These are phyloP conservation scores for Fusarium protoensiforme DNA, from an alignment of 2,329 filamentous ascomycete genomes.

Conservation along the genomic window DNA sequence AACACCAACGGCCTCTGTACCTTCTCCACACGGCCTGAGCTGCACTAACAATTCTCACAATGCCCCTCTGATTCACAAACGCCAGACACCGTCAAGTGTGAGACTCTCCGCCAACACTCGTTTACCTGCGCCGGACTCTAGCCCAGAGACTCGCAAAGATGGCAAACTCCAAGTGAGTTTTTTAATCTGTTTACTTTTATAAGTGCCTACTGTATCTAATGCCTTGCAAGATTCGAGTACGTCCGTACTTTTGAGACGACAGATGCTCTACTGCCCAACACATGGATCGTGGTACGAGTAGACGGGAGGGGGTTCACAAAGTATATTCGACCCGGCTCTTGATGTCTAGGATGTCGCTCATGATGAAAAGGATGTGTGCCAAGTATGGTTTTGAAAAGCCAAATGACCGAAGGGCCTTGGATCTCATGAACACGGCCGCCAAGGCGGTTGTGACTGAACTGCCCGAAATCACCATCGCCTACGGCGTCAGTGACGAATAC, in stretches of 20 bases:
- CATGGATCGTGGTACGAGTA: constrained; percentile 94
- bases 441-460: constrained; percentile 84
- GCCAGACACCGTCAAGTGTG: constrained; percentile 17
- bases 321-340: constrained; percentile 58
- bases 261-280: constrained; percentile 85
- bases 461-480: constrained; percentile 86
- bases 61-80: constrained; percentile 34
- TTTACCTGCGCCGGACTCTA: background rate
- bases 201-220: constrained; percentile 22
- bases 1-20: constrained; percentile 12
- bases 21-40: constrained; percentile 19
- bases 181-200: background rate
- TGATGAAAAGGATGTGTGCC: constrained; percentile 73
- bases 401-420: constrained; percentile 86
- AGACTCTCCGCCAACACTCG: background rate
- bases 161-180: constrained; percentile 66
- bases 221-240: constrained; percentile 81
- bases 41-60: constrained; percentile 45
- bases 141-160: constrained; percentile 47
- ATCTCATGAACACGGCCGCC: constrained; percentile 97
- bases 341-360: constrained; percentile 20
- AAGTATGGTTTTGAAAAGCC: constrained; percentile 91
- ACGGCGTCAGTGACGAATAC: constrained; percentile 95
- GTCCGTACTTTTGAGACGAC: constrained; percentile 89
- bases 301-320: constrained; percentile 97